A percentile compares a stretch with the other conserved stretches of the same genome.
Conservation (phyloP, 2,329 filamentous ascomycete genomes). For the Orbilia quercus region DNA sequence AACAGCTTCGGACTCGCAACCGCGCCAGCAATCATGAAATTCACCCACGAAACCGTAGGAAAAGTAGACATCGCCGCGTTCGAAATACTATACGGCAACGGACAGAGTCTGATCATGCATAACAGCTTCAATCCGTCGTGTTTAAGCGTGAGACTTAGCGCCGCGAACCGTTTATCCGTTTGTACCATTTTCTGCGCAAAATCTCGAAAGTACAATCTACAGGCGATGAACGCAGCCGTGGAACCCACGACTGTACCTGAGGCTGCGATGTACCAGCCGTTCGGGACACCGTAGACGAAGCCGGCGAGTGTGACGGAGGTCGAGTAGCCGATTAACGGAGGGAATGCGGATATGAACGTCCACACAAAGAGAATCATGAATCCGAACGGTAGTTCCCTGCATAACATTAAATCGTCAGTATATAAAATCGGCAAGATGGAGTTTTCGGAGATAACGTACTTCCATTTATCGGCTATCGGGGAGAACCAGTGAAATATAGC, state of each 20-base stretch:
- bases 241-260: conserved; percentile 82
- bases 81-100: conserved; percentile 88
- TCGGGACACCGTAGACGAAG: conserved; percentile 77
- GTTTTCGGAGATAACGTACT: conserved; percentile 31
- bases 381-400: conserved; percentile 72
- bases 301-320: conserved; percentile 77
- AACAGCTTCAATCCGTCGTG: conserved; percentile 89
- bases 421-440: not conserved
- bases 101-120: conserved; percentile 90
- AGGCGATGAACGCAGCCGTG: conserved; percentile 81
- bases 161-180: conserved; percentile 85
- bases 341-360: conserved; percentile 82
- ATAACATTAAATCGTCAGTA: not conserved
- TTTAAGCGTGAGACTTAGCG: conserved; percentile 85
- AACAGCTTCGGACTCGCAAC: conserved; percentile 86
- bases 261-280: conserved; percentile 84
- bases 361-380: conserved; percentile 79
- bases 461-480: conserved; percentile 58
- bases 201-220: conserved; percentile 78
- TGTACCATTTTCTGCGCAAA: conserved; percentile 86
- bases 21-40: conserved; percentile 84
- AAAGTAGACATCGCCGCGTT: conserved; percentile 96
- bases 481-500: conserved; percentile 59
- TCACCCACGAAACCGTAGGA: conserved; percentile 80
- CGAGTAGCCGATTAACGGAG: conserved; percentile 87